Conservation (phyloP, 2,329 filamentous ascomycete genomes). For the Aspergillus tubingensis region DNA sequence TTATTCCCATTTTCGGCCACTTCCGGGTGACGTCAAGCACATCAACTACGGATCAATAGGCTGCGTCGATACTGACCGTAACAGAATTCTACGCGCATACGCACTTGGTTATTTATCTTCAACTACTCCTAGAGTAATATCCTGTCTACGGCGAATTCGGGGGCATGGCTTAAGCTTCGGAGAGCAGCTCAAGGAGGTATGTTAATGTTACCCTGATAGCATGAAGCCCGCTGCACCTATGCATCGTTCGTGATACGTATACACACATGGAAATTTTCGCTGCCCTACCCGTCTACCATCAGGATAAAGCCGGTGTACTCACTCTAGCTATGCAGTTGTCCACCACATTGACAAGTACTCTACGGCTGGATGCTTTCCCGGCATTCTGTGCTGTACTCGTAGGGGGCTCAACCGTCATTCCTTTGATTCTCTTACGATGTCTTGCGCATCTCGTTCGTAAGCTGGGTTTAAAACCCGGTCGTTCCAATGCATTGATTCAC, state of each 20-base stretch:
- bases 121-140: conserved; percentile 49
- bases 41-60: conserved; percentile 11
- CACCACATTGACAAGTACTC: conserved; percentile 40
- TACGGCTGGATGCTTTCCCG: conserved; percentile 53
- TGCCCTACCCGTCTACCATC: not conserved
- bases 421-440: conserved; percentile 31
- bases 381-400: conserved; percentile 55
- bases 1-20: not conserved
- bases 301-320: conserved; percentile 16
- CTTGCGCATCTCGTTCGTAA: conserved; percentile 27
- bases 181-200: conserved; percentile 42
- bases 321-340: conserved; percentile 37
- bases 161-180: conserved; percentile 33
- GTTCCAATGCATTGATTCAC: conserved; percentile 19
- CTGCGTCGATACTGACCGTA: conserved; percentile 8
- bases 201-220: conserved; percentile 15
- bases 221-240: conserved; percentile 8
- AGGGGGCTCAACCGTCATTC: conserved; percentile 54
- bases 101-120: conserved; percentile 51
- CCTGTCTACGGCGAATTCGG: conserved; percentile 38
- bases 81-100: conserved; percentile 49
- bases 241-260: not conserved
- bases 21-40: conserved; percentile 3
- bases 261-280: not conserved
- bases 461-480: conserved; percentile 19